Evolutionary conservation across 2,329 filamentous ascomycete species (phyloP), one percentile per base, ranked within the genome.

Genomic region (Diaporthe aspalathi): DNA sequence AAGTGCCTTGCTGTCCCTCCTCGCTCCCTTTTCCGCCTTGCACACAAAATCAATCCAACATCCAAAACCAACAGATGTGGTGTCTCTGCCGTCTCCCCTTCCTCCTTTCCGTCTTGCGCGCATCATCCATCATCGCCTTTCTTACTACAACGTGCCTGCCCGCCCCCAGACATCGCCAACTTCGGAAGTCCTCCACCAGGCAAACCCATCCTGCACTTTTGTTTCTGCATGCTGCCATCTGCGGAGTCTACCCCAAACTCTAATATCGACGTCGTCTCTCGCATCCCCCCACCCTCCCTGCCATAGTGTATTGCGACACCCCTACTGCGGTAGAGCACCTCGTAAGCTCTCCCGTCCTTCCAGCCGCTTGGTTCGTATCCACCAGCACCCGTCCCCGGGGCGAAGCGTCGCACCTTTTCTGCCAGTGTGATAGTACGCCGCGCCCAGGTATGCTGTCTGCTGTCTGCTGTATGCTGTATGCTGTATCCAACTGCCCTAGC

Each of bases 161-260:
- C 9, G 35, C 35, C 11, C 40, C 27, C 40, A 63, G 24, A 63
- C 40, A 45, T 47, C 24, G 57, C 43, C 57, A 24, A 17, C 43
- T 63, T 35, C 29, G 43, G 27, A 35, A 63, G 57, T 22, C 57
- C 20, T 65, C 45, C 43, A 50, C 43, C 45, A 65, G 35, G 22
- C 60, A 50, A 50, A 38, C 35, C 45, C 24, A 63, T 29, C 22
- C 56, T 45, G 54, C 54, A 62, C 40, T 49, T 27, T 62, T 40
- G n/a, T 40, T 24, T 47, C 43, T 63, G 20, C 57, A 32, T 45
- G 47, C 40, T 63, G 43, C 60, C 35, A 14, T 63, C 60, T 49
- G 43, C 60, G 43, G 60, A 65, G 60, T 65, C 60, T 50, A 50
- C 60, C 60, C 60, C 60, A 65, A 65, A 65, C 60, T 50, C 45